These are phyloP conservation scores for Gilbertella persicaria DNA, from an alignment of 371 early-diverging fungal genomes.

Conservation along the genomic window DNA sequence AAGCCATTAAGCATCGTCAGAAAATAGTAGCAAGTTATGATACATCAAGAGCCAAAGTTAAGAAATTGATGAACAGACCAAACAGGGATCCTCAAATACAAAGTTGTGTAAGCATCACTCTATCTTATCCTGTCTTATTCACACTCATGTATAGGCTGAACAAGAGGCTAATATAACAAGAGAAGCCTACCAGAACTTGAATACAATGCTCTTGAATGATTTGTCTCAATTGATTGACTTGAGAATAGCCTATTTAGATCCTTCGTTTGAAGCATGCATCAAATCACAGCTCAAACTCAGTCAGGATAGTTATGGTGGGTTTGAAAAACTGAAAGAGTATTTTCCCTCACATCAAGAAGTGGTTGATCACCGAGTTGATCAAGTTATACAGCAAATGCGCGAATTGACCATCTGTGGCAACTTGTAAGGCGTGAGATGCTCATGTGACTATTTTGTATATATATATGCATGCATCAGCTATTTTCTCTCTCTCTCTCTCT, in stretches of 20 bases:
- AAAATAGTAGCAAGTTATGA: constrained; percentile 93
- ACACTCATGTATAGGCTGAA: constrained; percentile 58
- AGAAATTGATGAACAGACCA: constrained; percentile 81
- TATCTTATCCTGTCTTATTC: neutral
- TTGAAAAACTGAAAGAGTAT: constrained; percentile 55
- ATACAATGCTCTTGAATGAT: constrained; percentile 79
- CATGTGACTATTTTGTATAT: neutral
- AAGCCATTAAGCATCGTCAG: constrained; percentile 84
- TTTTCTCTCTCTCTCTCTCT: neutral
- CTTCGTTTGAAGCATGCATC: constrained; percentile 92
- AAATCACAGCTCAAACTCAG: constrained; percentile 87
- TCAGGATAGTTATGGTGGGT: constrained; percentile 71
- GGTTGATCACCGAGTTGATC: constrained; percentile 68
- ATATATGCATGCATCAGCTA: neutral
- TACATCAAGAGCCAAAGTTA: constrained; percentile 66
- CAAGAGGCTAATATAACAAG: constrained; percentile 75
- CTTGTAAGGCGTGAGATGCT: constrained; percentile 26
- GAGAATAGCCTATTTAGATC: constrained; percentile 87
- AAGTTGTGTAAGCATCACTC: constrained; percentile 46
- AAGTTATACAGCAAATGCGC: constrained; percentile 86
- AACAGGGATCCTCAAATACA: constrained; percentile 74
- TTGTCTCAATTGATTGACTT: constrained; percentile 89
- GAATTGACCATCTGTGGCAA: constrained; percentile 87
- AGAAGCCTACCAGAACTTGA: constrained; percentile 81
- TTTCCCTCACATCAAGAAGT: constrained; percentile 58